Conservation (phyloP, 352 stramenopile species). For the Phytophthora ohioensis region DNA sequence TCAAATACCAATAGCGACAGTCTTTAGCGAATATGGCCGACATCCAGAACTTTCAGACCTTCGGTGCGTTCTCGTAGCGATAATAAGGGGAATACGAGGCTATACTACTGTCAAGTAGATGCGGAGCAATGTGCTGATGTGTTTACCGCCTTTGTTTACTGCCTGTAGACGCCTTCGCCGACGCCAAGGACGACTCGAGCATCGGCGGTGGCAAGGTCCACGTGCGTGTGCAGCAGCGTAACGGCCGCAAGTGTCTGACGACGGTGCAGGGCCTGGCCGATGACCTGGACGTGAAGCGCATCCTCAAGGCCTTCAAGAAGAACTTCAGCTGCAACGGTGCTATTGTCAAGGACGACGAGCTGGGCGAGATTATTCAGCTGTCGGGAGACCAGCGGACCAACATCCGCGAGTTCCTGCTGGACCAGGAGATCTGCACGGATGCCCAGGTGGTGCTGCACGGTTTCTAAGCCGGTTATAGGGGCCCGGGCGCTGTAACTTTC, state of each 20-base stretch:
- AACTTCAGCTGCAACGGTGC: constrained; percentile 99
- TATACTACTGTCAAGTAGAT: neutral
- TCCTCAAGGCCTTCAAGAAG: constrained; percentile 99
- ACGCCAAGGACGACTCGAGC: constrained; percentile 89
- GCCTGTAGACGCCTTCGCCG: constrained; percentile 81
- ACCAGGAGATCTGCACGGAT: constrained; percentile 99
- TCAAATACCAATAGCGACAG: constrained; percentile 45
- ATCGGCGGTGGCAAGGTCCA: constrained; percentile 94
- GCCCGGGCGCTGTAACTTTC: constrained; percentile 6
- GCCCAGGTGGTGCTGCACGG: constrained; percentile 97
- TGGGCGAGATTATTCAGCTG: constrained; percentile 99
- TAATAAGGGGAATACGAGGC: neutral
- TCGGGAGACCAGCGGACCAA: constrained; percentile 99
- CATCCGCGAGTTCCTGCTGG: constrained; percentile 98
- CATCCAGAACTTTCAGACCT: constrained; percentile 92
- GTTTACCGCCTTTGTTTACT: constrained; percentile 16
- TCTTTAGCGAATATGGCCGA: constrained; percentile 66
- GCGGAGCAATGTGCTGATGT: constrained; percentile 16
- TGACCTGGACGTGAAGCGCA: constrained; percentile 99
- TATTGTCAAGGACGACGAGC: constrained; percentile 98
- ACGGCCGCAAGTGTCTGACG: constrained; percentile 99
- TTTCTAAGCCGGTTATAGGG: constrained; percentile 89
- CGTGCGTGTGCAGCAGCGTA: constrained; percentile 99
- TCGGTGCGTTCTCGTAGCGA: constrained; percentile 62
- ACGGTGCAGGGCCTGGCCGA: constrained; percentile 98